These are phyloP conservation scores for Xylariaceae sp. DNA, from an alignment of 2,329 filamentous ascomycete species.

Conservation along the genomic window DNA sequence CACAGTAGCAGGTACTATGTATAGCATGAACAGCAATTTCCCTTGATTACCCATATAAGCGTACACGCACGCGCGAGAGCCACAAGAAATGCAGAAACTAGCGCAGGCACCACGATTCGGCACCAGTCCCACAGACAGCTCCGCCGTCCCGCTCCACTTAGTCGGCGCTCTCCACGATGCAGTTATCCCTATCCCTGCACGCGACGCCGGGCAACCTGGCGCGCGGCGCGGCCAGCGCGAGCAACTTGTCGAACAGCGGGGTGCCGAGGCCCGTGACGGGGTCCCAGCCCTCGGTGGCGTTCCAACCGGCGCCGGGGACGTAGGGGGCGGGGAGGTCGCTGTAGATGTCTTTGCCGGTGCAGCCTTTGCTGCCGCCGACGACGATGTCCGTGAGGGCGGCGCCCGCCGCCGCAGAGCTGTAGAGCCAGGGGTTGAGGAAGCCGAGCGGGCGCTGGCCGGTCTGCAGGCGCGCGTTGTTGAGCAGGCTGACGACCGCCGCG, in stretches of 20 bases:
- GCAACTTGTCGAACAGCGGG: constrained; percentile 44
- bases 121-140: neutral
- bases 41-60: too few relatives aligned
- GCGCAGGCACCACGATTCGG: too few relatives aligned
- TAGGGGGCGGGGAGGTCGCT: constrained; percentile 30
- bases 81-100: too few relatives aligned
- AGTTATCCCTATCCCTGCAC: neutral
- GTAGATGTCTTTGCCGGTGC: constrained; percentile 34
- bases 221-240: constrained; percentile 23
- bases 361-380: constrained; percentile 38
- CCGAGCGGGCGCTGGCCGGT: constrained; percentile 57
- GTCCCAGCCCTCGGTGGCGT: constrained; percentile 49
- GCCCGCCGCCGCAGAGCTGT: constrained; percentile 37
- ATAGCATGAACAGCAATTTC: too few relatives aligned
- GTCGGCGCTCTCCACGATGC: neutral
- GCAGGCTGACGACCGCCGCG: constrained; percentile 62
- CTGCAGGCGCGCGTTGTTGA: constrained; percentile 65
- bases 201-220: constrained; percentile 15
- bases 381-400: constrained; percentile 43
- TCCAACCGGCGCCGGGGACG: constrained; percentile 43
- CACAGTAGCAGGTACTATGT: too few relatives aligned
- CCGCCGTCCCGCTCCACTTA: neutral
- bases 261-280: constrained; percentile 51
- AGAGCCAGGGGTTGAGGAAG: constrained; percentile 66
- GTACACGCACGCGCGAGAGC: too few relatives aligned